A percentile compares a stretch with the other conserved stretches of the same genome.
Evolutionary conservation across 2,329 filamentous ascomycete species (phyloP).

Genomic region (Calonectria pteridis): DNA sequence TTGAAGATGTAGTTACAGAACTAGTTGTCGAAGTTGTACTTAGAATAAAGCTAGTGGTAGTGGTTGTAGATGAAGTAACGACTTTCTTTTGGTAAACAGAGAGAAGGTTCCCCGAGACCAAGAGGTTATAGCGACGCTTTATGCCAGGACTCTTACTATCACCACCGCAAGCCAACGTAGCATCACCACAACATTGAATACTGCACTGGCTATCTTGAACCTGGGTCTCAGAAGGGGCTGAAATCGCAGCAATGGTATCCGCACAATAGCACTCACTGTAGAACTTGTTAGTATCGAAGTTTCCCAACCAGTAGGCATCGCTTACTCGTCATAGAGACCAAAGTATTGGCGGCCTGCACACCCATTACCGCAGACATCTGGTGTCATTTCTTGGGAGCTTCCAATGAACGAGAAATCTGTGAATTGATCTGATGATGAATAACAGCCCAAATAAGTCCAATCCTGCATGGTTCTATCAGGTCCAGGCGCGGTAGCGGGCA

Average conservation of each 20-base stretch:
- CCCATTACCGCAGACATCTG: background rate
- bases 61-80: background rate
- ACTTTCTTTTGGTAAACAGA: background rate
- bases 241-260: background rate
- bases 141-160: background rate
- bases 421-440: background rate
- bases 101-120: background rate
- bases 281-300: background rate
- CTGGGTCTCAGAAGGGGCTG: background rate
- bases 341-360: background rate
- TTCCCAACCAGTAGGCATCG: background rate
- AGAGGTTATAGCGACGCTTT: background rate
- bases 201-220: background rate
- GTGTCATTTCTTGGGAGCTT: background rate
- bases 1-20: too few relatives aligned
- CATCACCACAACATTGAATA: background rate
- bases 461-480: background rate
- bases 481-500: background rate
- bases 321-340: background rate
- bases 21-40: too few relatives aligned
- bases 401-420: background rate
- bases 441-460: background rate
- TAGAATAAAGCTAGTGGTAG: background rate
- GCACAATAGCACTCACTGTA: background rate
- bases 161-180: background rate